A percentile compares a stretch with the other conserved stretches of the same genome.
These are phyloP conservation scores for Leccinum incarnatum DNA, from an alignment of 768 basidiomycete genomes.

Conservation along the genomic window DNA sequence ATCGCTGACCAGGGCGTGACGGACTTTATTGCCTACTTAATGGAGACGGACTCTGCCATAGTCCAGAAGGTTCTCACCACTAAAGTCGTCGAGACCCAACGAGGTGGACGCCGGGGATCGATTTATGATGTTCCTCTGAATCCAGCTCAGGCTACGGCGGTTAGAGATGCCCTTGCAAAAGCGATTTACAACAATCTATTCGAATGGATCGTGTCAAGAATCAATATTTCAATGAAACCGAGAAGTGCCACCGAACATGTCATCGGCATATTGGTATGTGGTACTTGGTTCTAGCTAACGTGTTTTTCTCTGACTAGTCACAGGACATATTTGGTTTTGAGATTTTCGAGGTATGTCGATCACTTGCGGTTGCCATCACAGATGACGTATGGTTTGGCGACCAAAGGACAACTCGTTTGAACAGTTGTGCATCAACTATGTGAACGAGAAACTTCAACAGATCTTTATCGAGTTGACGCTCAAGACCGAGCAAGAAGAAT, in stretches of 20 bases:
- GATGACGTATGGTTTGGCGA: constrained; percentile 4
- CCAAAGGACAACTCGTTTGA: constrained; percentile 92
- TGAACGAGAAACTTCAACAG: constrained; percentile 99
- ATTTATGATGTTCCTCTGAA: constrained; percentile 97
- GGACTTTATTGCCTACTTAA: constrained; percentile 91
- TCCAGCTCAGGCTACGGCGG: constrained; percentile 84
- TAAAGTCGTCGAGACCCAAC: constrained; percentile 87
- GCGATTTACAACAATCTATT: constrained; percentile 98
- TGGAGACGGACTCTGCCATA: constrained; percentile 77
- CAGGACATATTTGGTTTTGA: constrained; percentile 99
- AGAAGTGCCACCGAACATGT: constrained; percentile 69
- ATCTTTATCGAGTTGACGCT: constrained; percentile 99
- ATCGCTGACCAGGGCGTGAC: constrained; percentile 85
- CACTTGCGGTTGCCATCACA: background rate
- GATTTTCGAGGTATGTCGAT: constrained; percentile 77
- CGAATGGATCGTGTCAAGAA: constrained; percentile 97
- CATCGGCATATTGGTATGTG: constrained; percentile 84
- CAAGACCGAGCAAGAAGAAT: constrained; percentile 99
- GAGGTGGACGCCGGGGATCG: constrained; percentile 89
- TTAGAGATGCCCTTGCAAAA: constrained; percentile 89
- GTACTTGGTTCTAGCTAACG: background rate
- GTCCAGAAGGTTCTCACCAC: constrained; percentile 87
- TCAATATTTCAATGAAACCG: constrained; percentile 96
- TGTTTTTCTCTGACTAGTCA: background rate
- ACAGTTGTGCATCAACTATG: constrained; percentile 99